These are phyloP conservation scores for Yarrowia divulgata DNA, from an alignment of 805 yeast genomes.

Conservation along the genomic window DNA sequence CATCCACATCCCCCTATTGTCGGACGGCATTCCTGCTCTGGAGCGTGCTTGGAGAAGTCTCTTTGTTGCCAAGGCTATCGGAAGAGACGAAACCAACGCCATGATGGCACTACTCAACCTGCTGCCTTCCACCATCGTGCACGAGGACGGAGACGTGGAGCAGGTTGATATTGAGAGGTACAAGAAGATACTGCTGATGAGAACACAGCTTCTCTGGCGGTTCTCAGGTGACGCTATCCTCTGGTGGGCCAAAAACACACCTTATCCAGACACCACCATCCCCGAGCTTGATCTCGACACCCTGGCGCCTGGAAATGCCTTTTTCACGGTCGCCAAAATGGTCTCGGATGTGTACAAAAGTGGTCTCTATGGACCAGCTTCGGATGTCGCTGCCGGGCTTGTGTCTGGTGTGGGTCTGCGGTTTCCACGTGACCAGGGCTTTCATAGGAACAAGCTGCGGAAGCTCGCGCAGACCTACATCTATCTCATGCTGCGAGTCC, in stretches of 20 bases:
- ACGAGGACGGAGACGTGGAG: constrained; percentile 7
- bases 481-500: constrained; percentile 20
- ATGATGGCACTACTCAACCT: constrained; percentile 1
- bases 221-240: neutral
- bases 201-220: constrained; percentile 22
- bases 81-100: constrained; percentile 1
- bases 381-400: constrained; percentile 11
- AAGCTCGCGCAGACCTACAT: constrained; percentile 25
- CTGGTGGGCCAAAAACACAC: constrained; percentile 31
- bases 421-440: constrained; percentile 14
- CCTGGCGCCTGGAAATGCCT: constrained; percentile 4
- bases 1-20: neutral
- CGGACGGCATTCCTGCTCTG: constrained; percentile 4
- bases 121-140: constrained; percentile 4
- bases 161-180: constrained; percentile 27
- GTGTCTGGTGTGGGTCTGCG: constrained; percentile 12
- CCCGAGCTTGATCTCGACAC: constrained; percentile 13
- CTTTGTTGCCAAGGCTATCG: constrained; percentile 23
- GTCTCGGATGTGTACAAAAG: constrained; percentile 18
- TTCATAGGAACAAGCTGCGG: constrained; percentile 1
- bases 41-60: constrained; percentile 29
- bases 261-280: neutral
- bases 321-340: constrained; percentile 23
- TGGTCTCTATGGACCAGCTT: neutral
- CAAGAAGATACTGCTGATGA: constrained; percentile 28